These are phyloP conservation scores for Tylopilus intermedius DNA, from an alignment of 768 basidiomycete species.

Conservation along the genomic window DNA sequence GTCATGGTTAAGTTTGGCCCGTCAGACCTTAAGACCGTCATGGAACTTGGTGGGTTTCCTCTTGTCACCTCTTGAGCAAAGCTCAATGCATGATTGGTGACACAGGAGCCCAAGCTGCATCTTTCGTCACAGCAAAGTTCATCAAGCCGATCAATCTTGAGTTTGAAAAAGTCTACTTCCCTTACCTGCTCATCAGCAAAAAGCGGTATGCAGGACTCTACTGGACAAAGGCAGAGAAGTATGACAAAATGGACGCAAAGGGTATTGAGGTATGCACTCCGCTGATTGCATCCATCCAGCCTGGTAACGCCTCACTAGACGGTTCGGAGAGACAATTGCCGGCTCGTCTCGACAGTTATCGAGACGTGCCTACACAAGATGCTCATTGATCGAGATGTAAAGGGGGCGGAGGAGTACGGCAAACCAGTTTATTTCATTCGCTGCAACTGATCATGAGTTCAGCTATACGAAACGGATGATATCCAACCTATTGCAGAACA, in stretches of 20 bases:
- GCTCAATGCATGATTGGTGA: neutral
- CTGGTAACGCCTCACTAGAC: constrained; percentile 49
- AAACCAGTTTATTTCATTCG: constrained; percentile 3
- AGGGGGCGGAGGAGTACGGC: constrained; percentile 84
- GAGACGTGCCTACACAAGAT: constrained; percentile 98
- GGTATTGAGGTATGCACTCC: constrained; percentile 80
- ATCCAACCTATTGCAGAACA: constrained; percentile 91
- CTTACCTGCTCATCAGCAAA: constrained; percentile 96
- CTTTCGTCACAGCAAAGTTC: constrained; percentile 86
- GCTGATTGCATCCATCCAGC: neutral
- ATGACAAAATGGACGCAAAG: constrained; percentile 99
- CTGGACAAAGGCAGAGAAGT: constrained; percentile 93
- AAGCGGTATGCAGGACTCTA: constrained; percentile 98
- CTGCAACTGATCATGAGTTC: constrained; percentile 15
- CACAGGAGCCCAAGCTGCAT: constrained; percentile 86
- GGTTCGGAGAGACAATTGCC: constrained; percentile 95
- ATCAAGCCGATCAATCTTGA: constrained; percentile 96
- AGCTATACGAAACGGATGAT: constrained; percentile 94
- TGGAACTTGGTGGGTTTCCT: constrained; percentile 70
- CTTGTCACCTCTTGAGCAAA: neutral
- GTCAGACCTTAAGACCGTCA: constrained; percentile 77
- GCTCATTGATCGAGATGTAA: constrained; percentile 92
- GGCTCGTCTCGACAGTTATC: constrained; percentile 96
- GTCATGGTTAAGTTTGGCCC: constrained; percentile 98
- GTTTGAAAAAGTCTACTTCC: constrained; percentile 99